phyloP scores from a whole-genome alignment of 805 yeast genomes.

The Starmerella bombi region DNA sequence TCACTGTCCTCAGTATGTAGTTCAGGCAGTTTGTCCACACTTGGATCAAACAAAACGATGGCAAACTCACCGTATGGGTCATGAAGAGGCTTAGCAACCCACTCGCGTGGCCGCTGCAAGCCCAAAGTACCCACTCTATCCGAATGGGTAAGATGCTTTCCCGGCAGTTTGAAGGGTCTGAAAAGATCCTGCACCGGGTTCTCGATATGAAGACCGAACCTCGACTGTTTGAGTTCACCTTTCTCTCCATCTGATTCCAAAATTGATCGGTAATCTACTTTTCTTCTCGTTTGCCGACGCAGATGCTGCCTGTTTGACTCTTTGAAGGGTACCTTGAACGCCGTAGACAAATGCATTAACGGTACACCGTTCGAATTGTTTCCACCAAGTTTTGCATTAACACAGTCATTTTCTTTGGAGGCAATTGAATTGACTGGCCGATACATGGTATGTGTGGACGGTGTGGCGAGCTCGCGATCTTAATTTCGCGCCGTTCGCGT shows the following conservation, averaged over 20 bases:
- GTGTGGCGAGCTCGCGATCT: too few relatives aligned
- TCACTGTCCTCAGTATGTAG: not conserved
- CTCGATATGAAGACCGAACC: not conserved
- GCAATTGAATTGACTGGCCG: conserved; percentile 1
- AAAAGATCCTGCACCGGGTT: conserved; percentile 2
- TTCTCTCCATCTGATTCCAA: conserved; percentile 6
- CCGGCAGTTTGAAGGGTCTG: conserved; percentile 15
- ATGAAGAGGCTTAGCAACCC: conserved; percentile 86
- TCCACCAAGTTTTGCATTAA: too few relatives aligned
- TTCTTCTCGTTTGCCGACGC: conserved; percentile 9
- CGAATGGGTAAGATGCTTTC: conserved; percentile 11
- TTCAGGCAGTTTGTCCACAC: conserved; percentile 46
- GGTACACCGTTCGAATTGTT: conserved; percentile 5
- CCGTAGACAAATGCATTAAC: conserved; percentile 9
- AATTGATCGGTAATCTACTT: conserved; percentile 8
- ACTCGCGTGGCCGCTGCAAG: conserved; percentile 46
- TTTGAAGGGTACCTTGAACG: conserved; percentile 15
- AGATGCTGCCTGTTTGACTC: conserved; percentile 3
- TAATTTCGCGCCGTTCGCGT: too few relatives aligned
- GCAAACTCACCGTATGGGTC: conserved; percentile 92
- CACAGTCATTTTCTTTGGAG: conserved; percentile 1
- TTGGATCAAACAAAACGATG: conserved; percentile 87
- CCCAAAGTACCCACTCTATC: conserved; percentile 67
- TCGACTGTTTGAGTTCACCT: not conserved
- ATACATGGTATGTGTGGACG: too few relatives aligned